Conservation (phyloP, 129 eudicot species). For the Glebionis coronaria region DNA sequence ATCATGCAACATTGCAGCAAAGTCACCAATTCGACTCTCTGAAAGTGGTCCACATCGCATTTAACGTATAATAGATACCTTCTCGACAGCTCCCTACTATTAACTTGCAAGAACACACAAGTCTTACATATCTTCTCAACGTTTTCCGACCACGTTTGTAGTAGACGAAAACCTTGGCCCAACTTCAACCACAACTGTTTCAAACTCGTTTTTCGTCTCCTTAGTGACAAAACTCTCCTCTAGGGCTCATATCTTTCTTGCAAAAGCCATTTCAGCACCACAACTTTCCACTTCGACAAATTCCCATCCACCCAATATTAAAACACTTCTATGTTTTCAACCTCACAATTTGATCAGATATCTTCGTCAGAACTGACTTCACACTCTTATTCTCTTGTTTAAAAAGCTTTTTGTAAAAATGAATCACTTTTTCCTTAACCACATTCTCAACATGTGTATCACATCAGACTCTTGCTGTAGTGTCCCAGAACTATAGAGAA, state of each 20-base stretch:
- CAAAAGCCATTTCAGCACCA: constrained; percentile 76
- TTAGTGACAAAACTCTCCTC: constrained; percentile 57
- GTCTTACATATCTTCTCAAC: constrained; percentile 88
- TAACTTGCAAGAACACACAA: constrained; percentile 76
- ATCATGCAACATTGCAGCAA: constrained; percentile 87
- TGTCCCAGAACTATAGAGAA: too few relatives aligned
- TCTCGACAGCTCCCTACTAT: constrained; percentile 76
- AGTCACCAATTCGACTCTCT: constrained; percentile 66
- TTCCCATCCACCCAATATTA: constrained; percentile 58
- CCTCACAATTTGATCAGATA: constrained; percentile 63
- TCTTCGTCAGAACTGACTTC: constrained; percentile 56
- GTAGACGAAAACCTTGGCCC: constrained; percentile 93
- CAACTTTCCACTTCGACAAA: constrained; percentile 55
- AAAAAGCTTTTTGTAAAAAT: constrained; percentile 69
- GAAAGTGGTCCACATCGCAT: constrained; percentile 35
- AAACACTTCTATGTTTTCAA: constrained; percentile 82
- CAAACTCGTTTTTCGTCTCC: constrained; percentile 37
- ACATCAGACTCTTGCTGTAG: too few relatives aligned
- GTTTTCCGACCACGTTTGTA: constrained; percentile 86
- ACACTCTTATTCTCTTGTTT: constrained; percentile 66
- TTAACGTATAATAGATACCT: constrained; percentile 57
- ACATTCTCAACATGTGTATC: constrained; percentile 35
- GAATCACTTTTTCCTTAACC: constrained; percentile 48
- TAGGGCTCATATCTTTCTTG: constrained; percentile 84
- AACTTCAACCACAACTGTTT: constrained; percentile 60